Evolutionary conservation across 805 yeast genomes (phyloP).

Genomic region (Yamadazyma philogaea): DNA sequence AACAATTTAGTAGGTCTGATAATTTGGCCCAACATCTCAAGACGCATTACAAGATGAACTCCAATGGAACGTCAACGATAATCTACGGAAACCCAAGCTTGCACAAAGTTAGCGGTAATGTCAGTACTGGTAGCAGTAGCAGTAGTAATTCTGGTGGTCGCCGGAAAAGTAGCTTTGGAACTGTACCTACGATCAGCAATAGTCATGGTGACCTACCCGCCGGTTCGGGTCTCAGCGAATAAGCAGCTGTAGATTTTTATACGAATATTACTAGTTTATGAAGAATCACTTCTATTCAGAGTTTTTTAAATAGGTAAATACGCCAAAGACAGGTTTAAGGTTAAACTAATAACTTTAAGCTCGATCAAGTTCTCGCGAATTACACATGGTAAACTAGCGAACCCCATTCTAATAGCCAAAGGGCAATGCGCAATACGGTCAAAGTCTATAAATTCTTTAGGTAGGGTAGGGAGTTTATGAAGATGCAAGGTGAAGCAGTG

Average conservation of each 20-base stretch:
- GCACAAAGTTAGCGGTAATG: conserved; percentile 14
- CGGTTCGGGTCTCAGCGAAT: not conserved
- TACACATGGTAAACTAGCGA: too few relatives aligned
- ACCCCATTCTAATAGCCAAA: too few relatives aligned
- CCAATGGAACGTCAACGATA: conserved; percentile 31
- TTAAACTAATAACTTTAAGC: too few relatives aligned
- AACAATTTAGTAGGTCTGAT: conserved; percentile 41
- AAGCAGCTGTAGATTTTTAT: not conserved
- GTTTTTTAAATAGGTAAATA: too few relatives aligned
- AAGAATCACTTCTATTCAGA: too few relatives aligned
- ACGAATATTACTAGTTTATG: not conserved
- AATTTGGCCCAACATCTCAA: conserved; percentile 45
- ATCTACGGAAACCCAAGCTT: conserved; percentile 24
- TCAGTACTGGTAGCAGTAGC: conserved; percentile 38
- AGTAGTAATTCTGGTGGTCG: not conserved
- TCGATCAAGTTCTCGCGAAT: too few relatives aligned
- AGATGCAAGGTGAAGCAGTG: too few relatives aligned
- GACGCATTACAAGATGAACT: conserved; percentile 35
- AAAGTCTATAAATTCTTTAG: too few relatives aligned
- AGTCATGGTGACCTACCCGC: not conserved
- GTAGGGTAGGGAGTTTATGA: too few relatives aligned
- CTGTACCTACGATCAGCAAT: not conserved
- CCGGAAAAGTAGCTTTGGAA: not conserved
- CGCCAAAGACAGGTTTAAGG: too few relatives aligned
- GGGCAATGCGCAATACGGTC: too few relatives aligned